Conservation (phyloP, 2,329 filamentous ascomycete genomes). For the Coniochaeta prunicola region DNA sequence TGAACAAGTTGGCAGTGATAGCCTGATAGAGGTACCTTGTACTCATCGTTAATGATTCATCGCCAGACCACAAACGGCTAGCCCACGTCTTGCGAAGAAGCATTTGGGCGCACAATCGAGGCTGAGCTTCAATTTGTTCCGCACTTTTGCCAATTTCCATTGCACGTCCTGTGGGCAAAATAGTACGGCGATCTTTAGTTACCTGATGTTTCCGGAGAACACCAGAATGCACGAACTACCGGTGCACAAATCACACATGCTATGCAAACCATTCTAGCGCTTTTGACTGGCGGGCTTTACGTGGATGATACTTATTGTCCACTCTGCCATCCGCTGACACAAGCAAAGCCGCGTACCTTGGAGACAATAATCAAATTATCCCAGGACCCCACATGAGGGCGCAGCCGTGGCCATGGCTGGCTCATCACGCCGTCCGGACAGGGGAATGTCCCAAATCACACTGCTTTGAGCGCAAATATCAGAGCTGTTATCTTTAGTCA, state of each 20-base stretch:
- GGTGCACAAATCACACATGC: no score
- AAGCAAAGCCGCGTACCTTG: not conserved
- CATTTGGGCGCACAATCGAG: not conserved
- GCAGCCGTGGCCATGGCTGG: not conserved
- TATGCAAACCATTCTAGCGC: no score
- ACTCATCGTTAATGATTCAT: not conserved
- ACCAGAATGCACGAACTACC: not conserved
- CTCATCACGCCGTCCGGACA: not conserved
- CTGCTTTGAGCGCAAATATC: not conserved
- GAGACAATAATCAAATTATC: not conserved
- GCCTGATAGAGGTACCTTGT: not conserved
- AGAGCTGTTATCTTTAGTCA: not conserved
- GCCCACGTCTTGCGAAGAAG: not conserved
- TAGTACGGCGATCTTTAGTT: no score
- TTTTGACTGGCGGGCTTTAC: no score
- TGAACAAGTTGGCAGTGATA: not conserved
- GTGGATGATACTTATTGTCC: not conserved
- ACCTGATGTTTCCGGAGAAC: no score
- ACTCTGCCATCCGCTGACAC: not conserved
- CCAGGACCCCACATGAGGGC: not conserved
- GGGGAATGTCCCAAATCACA: not conserved
- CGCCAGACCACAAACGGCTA: not conserved
- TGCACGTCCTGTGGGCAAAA: not conserved
- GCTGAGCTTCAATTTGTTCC: not conserved
- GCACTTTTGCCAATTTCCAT: not conserved